Base-by-base conservation (phyloP, 331 rosid species). In the Malus hybrid region DNA sequence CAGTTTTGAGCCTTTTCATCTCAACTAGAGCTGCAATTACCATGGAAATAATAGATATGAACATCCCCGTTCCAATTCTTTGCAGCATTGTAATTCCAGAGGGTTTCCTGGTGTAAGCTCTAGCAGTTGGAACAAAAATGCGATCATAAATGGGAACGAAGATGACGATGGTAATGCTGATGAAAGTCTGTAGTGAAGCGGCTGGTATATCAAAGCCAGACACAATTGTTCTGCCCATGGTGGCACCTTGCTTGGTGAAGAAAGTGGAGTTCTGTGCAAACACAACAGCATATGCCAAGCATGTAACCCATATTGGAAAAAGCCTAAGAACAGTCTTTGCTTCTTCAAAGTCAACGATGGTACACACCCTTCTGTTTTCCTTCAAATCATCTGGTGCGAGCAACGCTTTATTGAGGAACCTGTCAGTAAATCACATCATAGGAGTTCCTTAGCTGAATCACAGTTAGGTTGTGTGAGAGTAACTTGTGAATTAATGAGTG, bases 191-290 rank as follows among this genome's bases (percentile, higher is more conserved):
- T 10, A 86, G 90, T 63, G 88, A 56, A 71, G 90, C 90, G 1
- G 90, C 73, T 13, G 90, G 81, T 19, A 86, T n/a, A 18, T 75
- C 33, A n/a, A 83, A 73, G 39, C 84, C 82, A 9, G 80, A 50
- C 33, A 50, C 15, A 20, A 86, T 14, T 7, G 84, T 68, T 81
- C 87, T 66, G 63, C 83, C 87, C 86, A 86, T 81, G 14, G 89
- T 81, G 29, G 83, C 84, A 39, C 82, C 87, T 86, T 86, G 89
- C 79, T 86, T 84, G 29, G 90, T 86, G 67, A 84, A 84, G 74
- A 86, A 86, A 57, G 90, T 84, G 7, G 80, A 67, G 28, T 13
- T 18, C 74, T 86, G 90, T 24, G 88, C 79, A 62, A 53, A 63
- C 20, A 70, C 88, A 46, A 84, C 56, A 8, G 84, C 86, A 63